Evolutionary conservation across 192 early-diverging fungal species (phyloP).

Genomic region (Chytriomyces sp.): DNA sequence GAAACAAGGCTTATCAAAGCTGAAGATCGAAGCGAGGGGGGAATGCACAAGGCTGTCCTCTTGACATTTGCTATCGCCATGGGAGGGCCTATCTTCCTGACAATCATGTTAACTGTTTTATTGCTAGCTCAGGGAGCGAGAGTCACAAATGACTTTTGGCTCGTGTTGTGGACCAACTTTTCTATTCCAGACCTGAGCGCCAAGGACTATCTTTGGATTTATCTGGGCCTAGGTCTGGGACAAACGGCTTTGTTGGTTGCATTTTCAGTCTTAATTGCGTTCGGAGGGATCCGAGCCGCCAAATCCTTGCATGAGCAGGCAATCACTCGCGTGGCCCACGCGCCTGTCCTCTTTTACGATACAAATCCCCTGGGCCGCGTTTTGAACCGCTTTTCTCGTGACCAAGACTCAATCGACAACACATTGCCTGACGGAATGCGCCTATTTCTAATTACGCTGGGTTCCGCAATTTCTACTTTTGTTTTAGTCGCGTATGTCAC

Average conservation of each 20-base stretch:
- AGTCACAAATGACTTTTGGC: conserved; percentile 44
- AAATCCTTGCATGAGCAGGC: conserved; percentile 66
- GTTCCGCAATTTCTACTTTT: conserved; percentile 31
- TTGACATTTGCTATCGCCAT: conserved; percentile 31
- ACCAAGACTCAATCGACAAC: conserved; percentile 66
- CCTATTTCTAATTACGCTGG: conserved; percentile 39
- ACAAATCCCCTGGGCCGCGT: conserved; percentile 75
- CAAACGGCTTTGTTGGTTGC: conserved; percentile 36
- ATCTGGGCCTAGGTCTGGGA: conserved; percentile 27
- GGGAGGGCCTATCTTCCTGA: conserved; percentile 26
- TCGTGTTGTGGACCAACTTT: conserved; percentile 35
- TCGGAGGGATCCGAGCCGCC: conserved; percentile 56
- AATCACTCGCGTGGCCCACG: conserved; percentile 64
- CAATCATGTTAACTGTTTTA: neutral
- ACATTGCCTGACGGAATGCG: conserved; percentile 59
- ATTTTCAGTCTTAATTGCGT: conserved; percentile 50
- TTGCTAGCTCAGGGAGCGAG: conserved; percentile 49
- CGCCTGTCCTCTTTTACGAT: conserved; percentile 79
- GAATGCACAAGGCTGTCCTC: conserved; percentile 34
- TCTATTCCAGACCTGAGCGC: conserved; percentile 41
- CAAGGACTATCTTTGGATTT: conserved; percentile 34
- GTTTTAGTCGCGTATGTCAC: conserved; percentile 30
- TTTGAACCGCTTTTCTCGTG: conserved; percentile 54
- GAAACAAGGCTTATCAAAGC: conserved; percentile 59
- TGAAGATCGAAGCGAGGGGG: conserved; percentile 73